A percentile compares a stretch with the other conserved stretches of the same genome.
These are phyloP conservation scores for Colletotrichum horii DNA, from an alignment of 2,329 filamentous ascomycete genomes.

Conservation along the genomic window DNA sequence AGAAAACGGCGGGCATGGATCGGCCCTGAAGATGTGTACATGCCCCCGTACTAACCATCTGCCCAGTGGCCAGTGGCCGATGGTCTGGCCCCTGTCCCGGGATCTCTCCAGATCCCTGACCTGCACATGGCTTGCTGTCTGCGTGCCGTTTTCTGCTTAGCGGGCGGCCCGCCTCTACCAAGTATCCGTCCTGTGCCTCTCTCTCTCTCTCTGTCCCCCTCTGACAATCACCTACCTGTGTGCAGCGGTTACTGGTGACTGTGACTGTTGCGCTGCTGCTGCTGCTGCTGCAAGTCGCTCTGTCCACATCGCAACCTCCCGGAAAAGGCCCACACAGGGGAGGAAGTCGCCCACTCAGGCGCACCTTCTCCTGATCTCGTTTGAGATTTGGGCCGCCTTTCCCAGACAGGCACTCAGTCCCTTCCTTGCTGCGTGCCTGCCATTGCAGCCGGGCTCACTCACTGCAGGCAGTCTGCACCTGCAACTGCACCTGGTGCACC, in stretches of 20 bases:
- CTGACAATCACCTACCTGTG: not conserved
- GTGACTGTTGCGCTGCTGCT: not conserved
- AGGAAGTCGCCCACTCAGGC: not conserved
- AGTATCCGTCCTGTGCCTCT: not conserved
- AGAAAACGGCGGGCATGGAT: not conserved
- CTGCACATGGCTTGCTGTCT: slow-evolving; percentile 8
- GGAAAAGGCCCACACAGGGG: not conserved
- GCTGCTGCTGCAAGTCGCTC: not conserved
- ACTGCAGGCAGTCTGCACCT: not conserved
- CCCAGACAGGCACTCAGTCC: not conserved
- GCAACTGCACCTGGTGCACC: not conserved
- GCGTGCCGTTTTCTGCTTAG: not conserved
- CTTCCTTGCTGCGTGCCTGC: not conserved
- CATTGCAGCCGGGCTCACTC: not conserved
- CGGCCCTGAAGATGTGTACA: not conserved
- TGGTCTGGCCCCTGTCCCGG: not conserved
- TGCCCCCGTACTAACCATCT: not conserved
- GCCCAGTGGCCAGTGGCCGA: not conserved
- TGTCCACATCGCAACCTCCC: not conserved
- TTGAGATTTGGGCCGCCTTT: not conserved
- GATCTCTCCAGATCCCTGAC: not conserved
- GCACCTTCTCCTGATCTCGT: not conserved
- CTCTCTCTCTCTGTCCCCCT: not conserved
- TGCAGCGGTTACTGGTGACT: not conserved
- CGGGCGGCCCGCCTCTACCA: not conserved